phyloP scores from a whole-genome alignment of 768 basidiomycete species.

The Lactarius akahatsu region DNA sequence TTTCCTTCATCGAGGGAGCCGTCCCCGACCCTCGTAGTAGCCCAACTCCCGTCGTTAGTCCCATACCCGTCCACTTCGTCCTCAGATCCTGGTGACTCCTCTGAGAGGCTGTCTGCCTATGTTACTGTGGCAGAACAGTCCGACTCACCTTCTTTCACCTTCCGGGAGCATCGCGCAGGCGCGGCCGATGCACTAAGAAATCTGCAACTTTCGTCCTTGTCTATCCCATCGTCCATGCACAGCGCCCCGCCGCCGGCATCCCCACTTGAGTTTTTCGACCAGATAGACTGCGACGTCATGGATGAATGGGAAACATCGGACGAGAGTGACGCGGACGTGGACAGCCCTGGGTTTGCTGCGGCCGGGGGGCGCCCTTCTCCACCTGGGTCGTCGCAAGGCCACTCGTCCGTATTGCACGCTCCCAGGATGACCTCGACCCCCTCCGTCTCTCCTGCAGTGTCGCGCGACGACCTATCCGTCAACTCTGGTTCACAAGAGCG shows the following conservation, averaged over 20 bases:
- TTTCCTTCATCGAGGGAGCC: slow-evolving; percentile 16
- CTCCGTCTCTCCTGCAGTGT: slow-evolving; percentile 21
- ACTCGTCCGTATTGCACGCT: slow-evolving; percentile 10
- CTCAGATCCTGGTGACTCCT: slow-evolving; percentile 31
- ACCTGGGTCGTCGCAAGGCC: slow-evolving; percentile 18
- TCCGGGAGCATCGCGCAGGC: slow-evolving; percentile 8
- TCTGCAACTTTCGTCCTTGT: slow-evolving; percentile 48
- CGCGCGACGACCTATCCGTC: slow-evolving; percentile 16
- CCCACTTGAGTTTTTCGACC: slow-evolving; percentile 73
- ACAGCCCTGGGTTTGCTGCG: slow-evolving; percentile 27
- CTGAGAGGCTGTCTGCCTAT: slow-evolving; percentile 28
- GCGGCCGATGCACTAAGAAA: slow-evolving; percentile 33
- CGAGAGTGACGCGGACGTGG: slow-evolving; percentile 38
- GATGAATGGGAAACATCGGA: slow-evolving; percentile 67
- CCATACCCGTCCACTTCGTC: slow-evolving; percentile 23
- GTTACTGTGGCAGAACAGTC: slow-evolving; percentile 22
- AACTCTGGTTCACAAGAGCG: slow-evolving; percentile 21
- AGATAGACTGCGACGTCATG: slow-evolving; percentile 69
- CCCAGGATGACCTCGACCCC: slow-evolving; percentile 20
- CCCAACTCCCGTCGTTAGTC: slow-evolving; percentile 4
- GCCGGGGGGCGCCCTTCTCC: slow-evolving; percentile 28
- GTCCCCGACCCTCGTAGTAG: neutral
- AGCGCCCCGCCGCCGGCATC: slow-evolving; percentile 66
- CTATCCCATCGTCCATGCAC: slow-evolving; percentile 47
- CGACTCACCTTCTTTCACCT: neutral